Evolutionary conservation across 345 rosid species (phyloP).

Genomic region (Populus tremula): DNA sequence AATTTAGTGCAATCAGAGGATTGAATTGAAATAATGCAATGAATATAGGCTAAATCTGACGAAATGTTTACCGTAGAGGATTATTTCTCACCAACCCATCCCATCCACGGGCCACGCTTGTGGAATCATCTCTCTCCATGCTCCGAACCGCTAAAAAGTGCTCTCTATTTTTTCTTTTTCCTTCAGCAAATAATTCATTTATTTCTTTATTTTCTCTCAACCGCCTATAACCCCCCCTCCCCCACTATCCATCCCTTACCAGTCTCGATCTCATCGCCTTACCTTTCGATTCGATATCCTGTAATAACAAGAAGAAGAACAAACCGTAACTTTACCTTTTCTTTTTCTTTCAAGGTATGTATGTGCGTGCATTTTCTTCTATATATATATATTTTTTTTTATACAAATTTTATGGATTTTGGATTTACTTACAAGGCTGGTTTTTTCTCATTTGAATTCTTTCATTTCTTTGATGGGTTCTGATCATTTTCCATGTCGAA

Average conservation of each 20-base stretch:
- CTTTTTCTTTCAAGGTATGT: background rate
- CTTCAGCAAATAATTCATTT: background rate
- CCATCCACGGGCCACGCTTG: background rate
- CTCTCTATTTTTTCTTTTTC: background rate
- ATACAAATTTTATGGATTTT: background rate
- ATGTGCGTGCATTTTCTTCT: background rate
- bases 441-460: no score
- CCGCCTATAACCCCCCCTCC: background rate
- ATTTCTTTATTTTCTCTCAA: background rate
- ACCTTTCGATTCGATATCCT: slow-evolving; percentile 1
- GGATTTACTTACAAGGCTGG: background rate
- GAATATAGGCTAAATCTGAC: background rate
- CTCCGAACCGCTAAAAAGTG: background rate
- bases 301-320: background rate
- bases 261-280: slow-evolving; percentile 9
- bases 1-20: background rate
- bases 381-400: no score
- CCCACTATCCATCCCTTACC: background rate
- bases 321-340: background rate
- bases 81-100: background rate
- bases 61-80: background rate
- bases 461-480: background rate
- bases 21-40: background rate
- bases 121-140: background rate
- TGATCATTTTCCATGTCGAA: background rate